phyloP scores from a whole-genome alignment of 768 basidiomycete genomes.

The Clathrus columnatus region DNA sequence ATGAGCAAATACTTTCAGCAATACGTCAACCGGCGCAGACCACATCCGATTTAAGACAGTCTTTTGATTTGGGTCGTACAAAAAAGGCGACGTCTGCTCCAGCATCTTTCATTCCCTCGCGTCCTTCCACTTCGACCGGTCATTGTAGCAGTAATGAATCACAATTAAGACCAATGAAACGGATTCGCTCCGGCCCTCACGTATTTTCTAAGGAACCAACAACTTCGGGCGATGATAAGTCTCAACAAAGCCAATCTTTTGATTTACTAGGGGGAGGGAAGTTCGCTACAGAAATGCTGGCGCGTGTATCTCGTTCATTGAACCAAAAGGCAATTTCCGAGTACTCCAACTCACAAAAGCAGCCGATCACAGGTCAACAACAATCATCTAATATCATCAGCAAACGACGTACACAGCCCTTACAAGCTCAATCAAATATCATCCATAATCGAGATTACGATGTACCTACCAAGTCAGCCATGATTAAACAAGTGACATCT shows the following conservation, averaged over 20 bases:
- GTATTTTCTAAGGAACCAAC: neutral
- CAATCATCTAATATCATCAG: neutral
- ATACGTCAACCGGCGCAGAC: neutral
- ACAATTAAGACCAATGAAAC: neutral
- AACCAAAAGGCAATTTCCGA: constrained; percentile 8
- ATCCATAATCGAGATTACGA: neutral
- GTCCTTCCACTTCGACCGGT: neutral
- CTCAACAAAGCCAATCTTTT: neutral
- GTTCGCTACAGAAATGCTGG: neutral
- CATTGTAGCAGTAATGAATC: neutral
- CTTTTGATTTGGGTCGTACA: neutral
- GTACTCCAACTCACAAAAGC: neutral
- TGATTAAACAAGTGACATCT: too few species aligned
- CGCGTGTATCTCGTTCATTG: constrained; percentile 4
- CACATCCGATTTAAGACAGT: neutral
- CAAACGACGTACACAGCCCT: neutral
- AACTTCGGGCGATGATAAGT: neutral
- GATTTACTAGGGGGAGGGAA: neutral
- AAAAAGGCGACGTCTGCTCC: neutral
- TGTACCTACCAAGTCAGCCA: too few species aligned
- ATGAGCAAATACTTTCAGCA: neutral
- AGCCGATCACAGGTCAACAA: neutral
- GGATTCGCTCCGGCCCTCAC: neutral
- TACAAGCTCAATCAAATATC: neutral
- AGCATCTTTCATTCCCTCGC: neutral